Conservation (phyloP, 441 rosid species). For the Jatropha podagrica region DNA sequence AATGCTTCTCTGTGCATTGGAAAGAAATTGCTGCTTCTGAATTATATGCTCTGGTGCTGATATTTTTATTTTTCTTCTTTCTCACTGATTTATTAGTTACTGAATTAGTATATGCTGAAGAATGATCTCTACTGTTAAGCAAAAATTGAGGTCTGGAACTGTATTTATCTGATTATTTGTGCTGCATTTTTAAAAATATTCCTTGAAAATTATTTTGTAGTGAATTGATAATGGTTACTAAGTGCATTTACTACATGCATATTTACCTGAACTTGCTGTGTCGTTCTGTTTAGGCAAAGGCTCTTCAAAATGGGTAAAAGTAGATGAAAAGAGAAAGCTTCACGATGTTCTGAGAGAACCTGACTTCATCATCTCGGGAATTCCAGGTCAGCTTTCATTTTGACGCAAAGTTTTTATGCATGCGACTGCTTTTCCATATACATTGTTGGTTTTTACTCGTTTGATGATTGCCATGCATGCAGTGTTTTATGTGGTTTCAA, state of each 20-base stretch:
- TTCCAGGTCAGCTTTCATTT: slow-evolving; percentile 59
- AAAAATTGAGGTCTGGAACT: neutral
- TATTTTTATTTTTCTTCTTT: neutral
- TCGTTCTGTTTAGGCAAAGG: slow-evolving; percentile 39
- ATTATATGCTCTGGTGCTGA: neutral
- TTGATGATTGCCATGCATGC: slow-evolving; percentile 18
- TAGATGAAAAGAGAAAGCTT: slow-evolving; percentile 67
- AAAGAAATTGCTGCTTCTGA: neutral
- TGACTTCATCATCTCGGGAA: slow-evolving; percentile 58
- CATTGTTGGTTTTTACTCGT: neutral
- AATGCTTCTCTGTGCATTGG: neutral
- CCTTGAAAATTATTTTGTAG: neutral
- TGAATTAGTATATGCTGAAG: neutral
- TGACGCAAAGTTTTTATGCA: neutral
- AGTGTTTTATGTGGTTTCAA: slow-evolving; percentile 79
- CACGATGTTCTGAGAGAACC: slow-evolving; percentile 65
- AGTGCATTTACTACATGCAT: neutral
- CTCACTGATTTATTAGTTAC: neutral
- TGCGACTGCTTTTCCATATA: neutral
- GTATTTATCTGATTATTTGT: neutral
- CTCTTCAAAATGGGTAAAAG: slow-evolving; percentile 62
- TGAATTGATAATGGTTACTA: neutral
- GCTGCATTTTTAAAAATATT: neutral
- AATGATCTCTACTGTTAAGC: neutral
- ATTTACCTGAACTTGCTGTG: neutral